Evolutionary conservation across 495 filamentous ascomycete genomes (phyloP), one percentile per base, ranked within the genome.

Genomic region (Aspergillus campestris): DNA sequence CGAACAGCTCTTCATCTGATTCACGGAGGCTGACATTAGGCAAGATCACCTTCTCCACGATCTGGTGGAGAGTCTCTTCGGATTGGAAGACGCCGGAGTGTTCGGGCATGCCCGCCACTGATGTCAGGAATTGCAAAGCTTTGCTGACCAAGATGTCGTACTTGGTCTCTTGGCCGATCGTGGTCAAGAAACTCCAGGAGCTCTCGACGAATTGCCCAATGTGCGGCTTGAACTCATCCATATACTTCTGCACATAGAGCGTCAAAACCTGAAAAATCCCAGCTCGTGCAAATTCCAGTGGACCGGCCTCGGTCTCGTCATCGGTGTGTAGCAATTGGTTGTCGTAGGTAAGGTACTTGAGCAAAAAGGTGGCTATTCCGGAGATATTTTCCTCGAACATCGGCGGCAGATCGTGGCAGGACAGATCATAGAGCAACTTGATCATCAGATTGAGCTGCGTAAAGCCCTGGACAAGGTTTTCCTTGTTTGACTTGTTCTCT

Each of bases 81-180:
- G 83, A 79, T 65, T 90, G 87, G 81, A 99, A 99, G 48, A 80
- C 76, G 42, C 80, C 67, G 0, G 92, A 89, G 64, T 96, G 88
- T 44, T 81, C 71, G 8, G 71, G 67, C 44, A 84, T 85, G 42
- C 79, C 76, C 15, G 89, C 84, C 34, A 95, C 84, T 8, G 89
- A 87, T 1, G 89, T 97, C 59, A 99, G 68, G 65, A 97, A 99
- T 45, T 95, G 83, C 40, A 99, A 70, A 0, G 89, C 89, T 59
- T 85, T 87, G 75, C 92, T 95, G 43, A 94, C 88, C n/a, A 99
- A 72, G 47, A 87, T 86, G 58, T 99, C 94, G 58, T 91, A 92
- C 61, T 95, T 94, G 37, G 86, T 89, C 63, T 95, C 81, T 9
- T 83, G 77, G 0, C 91, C 89, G 46, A 89, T 79, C 5, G 79